A percentile compares a stretch with the other conserved stretches of the same genome.
These are phyloP conservation scores for Oemleria cerasiformis DNA, from an alignment of 306 rosid genomes.

Conservation along the genomic window DNA sequence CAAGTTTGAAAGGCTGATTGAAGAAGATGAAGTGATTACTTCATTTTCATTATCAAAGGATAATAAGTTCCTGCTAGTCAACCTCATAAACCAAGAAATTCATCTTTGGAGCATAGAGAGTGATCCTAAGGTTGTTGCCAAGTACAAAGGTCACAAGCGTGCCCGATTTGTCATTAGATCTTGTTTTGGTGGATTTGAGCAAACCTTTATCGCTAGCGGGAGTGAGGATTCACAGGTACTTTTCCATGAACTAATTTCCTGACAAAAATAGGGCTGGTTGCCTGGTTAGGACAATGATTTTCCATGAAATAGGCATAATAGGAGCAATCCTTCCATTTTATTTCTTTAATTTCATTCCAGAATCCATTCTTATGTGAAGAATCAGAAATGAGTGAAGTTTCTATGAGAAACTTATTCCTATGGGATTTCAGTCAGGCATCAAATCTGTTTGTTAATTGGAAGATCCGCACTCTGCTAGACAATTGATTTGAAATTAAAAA, in stretches of 20 bases:
- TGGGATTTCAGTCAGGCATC: neutral
- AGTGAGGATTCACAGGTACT: constrained; percentile 70
- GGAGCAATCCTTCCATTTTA: neutral
- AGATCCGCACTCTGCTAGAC: neutral
- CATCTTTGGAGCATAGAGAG: constrained; percentile 67
- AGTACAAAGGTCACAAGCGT: constrained; percentile 54
- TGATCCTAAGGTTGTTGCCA: constrained; percentile 45
- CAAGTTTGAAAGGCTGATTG: constrained; percentile 49
- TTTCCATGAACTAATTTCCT: neutral
- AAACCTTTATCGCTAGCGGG: constrained; percentile 64
- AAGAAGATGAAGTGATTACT: constrained; percentile 54
- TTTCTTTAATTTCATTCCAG: too few species aligned
- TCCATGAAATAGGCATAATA: neutral
- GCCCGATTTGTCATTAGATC: constrained; percentile 55
- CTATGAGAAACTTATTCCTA: neutral
- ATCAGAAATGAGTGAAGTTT: neutral
- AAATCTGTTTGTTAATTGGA: neutral
- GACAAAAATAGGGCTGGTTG: neutral
- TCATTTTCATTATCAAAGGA: constrained; percentile 62
- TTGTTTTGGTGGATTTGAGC: constrained; percentile 65
- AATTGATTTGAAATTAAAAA: neutral
- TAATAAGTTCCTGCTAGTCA: constrained; percentile 49
- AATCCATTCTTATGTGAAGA: neutral
- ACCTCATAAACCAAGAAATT: constrained; percentile 63
- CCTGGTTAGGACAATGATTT: neutral